Conservation (phyloP, 306 rosid genomes). For the Lithocarpus polystachyus region DNA sequence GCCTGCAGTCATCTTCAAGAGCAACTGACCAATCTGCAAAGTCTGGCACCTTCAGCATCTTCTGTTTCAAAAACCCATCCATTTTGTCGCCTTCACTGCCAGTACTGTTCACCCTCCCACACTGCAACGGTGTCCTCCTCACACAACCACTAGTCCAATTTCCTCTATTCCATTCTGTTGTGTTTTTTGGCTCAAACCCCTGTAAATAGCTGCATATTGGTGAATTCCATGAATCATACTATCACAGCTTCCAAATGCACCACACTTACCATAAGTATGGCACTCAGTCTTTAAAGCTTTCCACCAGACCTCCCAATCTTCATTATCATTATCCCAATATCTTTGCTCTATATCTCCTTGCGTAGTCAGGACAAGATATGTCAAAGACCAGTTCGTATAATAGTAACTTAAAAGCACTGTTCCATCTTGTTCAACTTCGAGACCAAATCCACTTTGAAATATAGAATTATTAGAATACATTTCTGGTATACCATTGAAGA, state of each 20-base stretch:
- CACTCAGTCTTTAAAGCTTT: constrained; percentile 4
- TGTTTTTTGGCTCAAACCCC: constrained; percentile 24
- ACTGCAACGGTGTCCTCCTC: constrained; percentile 10
- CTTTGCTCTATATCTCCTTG: constrained; percentile 3
- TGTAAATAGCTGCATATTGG: constrained; percentile 26
- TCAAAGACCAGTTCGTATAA: neutral
- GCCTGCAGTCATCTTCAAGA: constrained; percentile 19
- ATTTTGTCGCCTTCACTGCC: neutral
- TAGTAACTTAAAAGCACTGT: neutral
- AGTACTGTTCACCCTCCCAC: constrained; percentile 15
- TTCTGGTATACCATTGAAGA: constrained; percentile 30
- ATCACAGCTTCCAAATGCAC: constrained; percentile 15
- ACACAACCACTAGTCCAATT: constrained; percentile 26
- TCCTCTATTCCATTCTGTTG: neutral
- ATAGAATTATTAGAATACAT: constrained; percentile 27
- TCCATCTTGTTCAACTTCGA: constrained; percentile 10
- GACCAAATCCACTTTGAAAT: constrained; percentile 22
- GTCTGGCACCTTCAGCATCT: constrained; percentile 35
- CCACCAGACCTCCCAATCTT: neutral
- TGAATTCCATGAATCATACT: neutral
- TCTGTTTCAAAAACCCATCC: constrained; percentile 29
- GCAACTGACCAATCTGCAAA: constrained; percentile 9
- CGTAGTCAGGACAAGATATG: neutral
- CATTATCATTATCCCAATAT: neutral
- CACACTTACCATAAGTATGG: constrained; percentile 24